A percentile compares a stretch with the other conserved stretches of the same genome.
Evolutionary conservation across 1,284 basidiomycete species (phyloP).

Genomic region (Clitocybe nebularis): DNA sequence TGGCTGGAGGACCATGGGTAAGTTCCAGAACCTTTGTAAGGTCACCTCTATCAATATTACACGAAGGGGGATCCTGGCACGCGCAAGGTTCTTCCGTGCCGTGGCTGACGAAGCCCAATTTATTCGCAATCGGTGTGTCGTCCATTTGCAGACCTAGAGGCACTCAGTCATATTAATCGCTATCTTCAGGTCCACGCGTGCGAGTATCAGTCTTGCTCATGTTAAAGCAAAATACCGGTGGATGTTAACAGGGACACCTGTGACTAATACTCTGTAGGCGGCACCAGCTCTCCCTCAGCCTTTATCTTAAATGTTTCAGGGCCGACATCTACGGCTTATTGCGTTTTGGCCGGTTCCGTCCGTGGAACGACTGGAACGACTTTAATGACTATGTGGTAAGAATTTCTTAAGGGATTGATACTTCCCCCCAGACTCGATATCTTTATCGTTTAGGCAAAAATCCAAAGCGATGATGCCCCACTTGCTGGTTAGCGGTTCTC

Average conservation of each 20-base stretch:
- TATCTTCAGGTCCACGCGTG: slow-evolving; percentile 43
- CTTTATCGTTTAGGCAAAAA: slow-evolving; percentile 34
- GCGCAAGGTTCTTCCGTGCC: slow-evolving; percentile 55
- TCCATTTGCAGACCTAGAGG: neutral
- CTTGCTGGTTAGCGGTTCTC: slow-evolving; percentile 41
- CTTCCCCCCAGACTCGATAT: neutral
- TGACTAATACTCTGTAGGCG: slow-evolving; percentile 61
- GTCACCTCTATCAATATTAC: slow-evolving; percentile 4
- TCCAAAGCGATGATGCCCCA: slow-evolving; percentile 50
- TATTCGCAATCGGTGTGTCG: slow-evolving; percentile 55
- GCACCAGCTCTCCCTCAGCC: neutral
- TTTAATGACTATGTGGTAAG: slow-evolving; percentile 57
- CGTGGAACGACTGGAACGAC: slow-evolving; percentile 64
- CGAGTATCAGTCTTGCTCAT: slow-evolving; percentile 54
- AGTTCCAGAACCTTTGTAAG: slow-evolving; percentile 7
- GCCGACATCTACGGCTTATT: slow-evolving; percentile 67
- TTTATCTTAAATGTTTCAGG: slow-evolving; percentile 25
- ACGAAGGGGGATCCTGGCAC: slow-evolving; percentile 50
- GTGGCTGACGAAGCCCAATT: slow-evolving; percentile 71
- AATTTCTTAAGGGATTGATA: slow-evolving; percentile 5
- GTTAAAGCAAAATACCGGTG: slow-evolving; percentile 61
- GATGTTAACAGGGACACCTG: slow-evolving; percentile 70
- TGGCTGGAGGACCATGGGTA: slow-evolving; percentile 51
- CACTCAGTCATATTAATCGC: slow-evolving; percentile 1
- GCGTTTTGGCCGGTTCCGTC: slow-evolving; percentile 61